A percentile compares a stretch with the other conserved stretches of the same genome.
These are phyloP conservation scores for Starmerella sp. DNA, from an alignment of 805 yeast species.

Conservation along the genomic window DNA sequence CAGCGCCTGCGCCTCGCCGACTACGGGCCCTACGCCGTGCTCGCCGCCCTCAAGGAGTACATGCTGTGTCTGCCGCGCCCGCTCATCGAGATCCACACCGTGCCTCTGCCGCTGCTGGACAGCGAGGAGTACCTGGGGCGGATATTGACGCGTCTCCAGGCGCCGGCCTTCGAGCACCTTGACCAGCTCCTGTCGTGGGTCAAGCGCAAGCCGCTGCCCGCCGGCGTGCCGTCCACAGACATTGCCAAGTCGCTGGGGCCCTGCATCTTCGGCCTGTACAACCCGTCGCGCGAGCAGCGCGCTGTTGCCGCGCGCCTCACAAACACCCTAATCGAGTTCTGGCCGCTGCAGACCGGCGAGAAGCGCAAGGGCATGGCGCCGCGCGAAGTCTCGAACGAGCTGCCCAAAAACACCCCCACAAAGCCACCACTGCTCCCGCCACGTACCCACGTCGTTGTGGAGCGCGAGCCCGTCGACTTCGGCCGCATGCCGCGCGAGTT, in stretches of 20 bases:
- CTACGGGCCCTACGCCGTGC: conserved; percentile 45
- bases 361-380: background rate
- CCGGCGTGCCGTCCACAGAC: background rate
- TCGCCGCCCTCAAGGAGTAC: conserved; percentile 35
- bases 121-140: conserved; percentile 35
- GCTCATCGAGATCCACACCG: conserved; percentile 40
- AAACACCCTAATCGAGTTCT: conserved; percentile 41
- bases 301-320: conserved; percentile 45
- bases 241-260: conserved; percentile 42
- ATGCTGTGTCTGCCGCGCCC: conserved; percentile 45
- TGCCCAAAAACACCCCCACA: background rate
- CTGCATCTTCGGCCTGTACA: conserved; percentile 43
- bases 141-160: conserved; percentile 27
- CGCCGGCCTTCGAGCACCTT: conserved; percentile 7
- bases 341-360: conserved; percentile 3
- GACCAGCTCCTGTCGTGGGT: conserved; percentile 2
- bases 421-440: conserved; percentile 1
- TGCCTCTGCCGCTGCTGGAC: conserved; percentile 45
- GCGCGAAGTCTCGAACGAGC: background rate
- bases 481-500: conserved; percentile 10
- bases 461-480: background rate
- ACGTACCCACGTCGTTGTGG: background rate
- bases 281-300: conserved; percentile 38
- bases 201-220: background rate
- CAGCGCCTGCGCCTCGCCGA: conserved; percentile 45